These are phyloP conservation scores for Oidium heveae DNA, from an alignment of 2,329 filamentous ascomycete species.

Conservation along the genomic window DNA sequence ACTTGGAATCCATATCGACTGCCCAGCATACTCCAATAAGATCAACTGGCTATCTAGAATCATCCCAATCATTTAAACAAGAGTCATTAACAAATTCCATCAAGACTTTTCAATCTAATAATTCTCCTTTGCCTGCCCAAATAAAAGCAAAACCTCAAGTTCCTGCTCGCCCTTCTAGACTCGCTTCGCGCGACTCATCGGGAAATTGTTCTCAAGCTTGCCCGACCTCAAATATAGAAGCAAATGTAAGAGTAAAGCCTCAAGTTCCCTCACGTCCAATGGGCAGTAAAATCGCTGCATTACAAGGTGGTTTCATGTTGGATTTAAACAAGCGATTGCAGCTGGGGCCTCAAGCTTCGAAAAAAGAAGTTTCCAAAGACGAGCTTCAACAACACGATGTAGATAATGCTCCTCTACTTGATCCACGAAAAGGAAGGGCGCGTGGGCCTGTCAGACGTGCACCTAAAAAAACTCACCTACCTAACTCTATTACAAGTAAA, in stretches of 20 bases:
- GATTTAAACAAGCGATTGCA: conserved; percentile 78
- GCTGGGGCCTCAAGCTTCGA: conserved; percentile 57
- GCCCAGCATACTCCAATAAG: conserved; percentile 23
- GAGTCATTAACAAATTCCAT: conserved; percentile 5
- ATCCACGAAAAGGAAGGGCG: conserved; percentile 76
- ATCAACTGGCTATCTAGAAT: conserved; percentile 18
- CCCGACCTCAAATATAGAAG: conserved; percentile 10
- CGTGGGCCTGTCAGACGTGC: conserved; percentile 63
- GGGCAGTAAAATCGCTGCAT: conserved; percentile 67
- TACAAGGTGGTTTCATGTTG: conserved; percentile 79
- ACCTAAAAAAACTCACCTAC: conserved; percentile 21
- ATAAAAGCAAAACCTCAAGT: conserved; percentile 31
- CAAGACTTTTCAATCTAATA: conserved; percentile 1
- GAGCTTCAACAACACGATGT: conserved; percentile 30
- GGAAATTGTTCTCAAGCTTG: conserved; percentile 11
- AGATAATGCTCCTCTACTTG: conserved; percentile 56
- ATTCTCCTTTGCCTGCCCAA: conserved; percentile 16
- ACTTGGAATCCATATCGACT: not conserved
- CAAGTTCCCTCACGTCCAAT: conserved; percentile 53
- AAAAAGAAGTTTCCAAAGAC: conserved; percentile 33
- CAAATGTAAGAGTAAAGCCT: conserved; percentile 48
- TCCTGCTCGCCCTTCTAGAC: conserved; percentile 38
- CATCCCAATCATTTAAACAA: conserved; percentile 11
- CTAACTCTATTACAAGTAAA: conserved; percentile 2
- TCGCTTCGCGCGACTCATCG: conserved; percentile 17